phyloP scores from a whole-genome alignment of 805 yeast species.

The Blastobotrys muscicola region DNA sequence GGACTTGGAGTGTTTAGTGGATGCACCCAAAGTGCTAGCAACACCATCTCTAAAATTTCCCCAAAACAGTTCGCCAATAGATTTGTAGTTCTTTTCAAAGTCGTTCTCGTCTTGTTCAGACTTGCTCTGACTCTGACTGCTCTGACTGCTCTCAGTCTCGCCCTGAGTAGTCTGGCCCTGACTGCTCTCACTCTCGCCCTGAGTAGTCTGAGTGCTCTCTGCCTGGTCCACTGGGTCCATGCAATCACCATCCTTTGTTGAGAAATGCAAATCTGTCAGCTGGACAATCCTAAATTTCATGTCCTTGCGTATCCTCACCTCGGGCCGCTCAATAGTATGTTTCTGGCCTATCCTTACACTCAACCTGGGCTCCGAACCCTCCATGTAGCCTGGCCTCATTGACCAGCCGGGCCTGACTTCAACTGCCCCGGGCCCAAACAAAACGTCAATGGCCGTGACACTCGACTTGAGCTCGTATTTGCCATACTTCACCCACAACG shows the following conservation, averaged over 20 bases:
- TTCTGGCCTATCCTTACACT: conserved; percentile 4
- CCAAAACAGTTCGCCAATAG: not conserved
- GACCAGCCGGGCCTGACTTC: conserved; percentile 75
- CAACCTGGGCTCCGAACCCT: conserved; percentile 1
- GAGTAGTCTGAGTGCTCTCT: too few relatives aligned
- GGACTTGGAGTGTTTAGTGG: conserved; percentile 9
- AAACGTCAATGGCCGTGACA: conserved; percentile 51
- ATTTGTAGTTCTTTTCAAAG: too few relatives aligned
- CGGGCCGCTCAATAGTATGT: conserved; percentile 14
- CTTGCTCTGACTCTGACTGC: too few relatives aligned
- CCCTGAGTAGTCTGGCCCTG: too few relatives aligned
- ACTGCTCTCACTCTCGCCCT: conserved; percentile 9
- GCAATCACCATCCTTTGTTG: conserved; percentile 77
- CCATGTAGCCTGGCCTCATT: conserved; percentile 22
- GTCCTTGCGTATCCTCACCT: conserved; percentile 31
- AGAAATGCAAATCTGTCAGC: conserved; percentile 83
- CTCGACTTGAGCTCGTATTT: conserved; percentile 29
- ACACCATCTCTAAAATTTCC: too few relatives aligned
- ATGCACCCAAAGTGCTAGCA: too few relatives aligned
- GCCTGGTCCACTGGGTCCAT: conserved; percentile 37
- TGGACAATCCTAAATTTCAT: conserved; percentile 72
- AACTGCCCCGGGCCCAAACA: conserved; percentile 63
- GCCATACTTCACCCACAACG: conserved; percentile 53
- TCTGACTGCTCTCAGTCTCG: too few relatives aligned
- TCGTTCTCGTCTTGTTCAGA: too few relatives aligned